phyloP scores from a whole-genome alignment of 306 rosid species.

The Corylus americana region DNA sequence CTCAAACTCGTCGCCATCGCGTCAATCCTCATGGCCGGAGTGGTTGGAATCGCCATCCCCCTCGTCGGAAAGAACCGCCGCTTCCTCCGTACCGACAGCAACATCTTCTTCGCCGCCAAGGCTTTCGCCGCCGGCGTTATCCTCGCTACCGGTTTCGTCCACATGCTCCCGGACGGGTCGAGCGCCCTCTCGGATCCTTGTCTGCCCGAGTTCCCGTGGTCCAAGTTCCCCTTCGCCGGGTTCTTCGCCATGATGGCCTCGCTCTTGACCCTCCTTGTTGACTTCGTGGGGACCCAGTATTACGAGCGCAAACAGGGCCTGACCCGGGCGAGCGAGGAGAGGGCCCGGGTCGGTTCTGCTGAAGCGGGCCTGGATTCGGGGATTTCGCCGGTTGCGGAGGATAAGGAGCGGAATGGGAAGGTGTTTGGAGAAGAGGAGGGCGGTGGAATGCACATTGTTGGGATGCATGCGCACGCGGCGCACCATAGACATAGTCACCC shows the following conservation, averaged over 20 bases:
- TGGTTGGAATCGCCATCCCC: constrained; percentile 72
- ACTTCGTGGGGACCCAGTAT: constrained; percentile 86
- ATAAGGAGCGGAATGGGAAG: constrained; percentile 36
- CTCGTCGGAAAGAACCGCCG: constrained; percentile 57
- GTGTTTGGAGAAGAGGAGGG: constrained; percentile 89
- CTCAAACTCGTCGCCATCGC: constrained; percentile 77
- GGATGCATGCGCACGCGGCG: constrained; percentile 95
- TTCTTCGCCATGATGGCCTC: constrained; percentile 93
- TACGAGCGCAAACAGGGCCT: constrained; percentile 76
- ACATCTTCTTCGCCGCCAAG: constrained; percentile 67
- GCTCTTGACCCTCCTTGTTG: constrained; percentile 74
- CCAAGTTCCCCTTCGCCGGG: constrained; percentile 79
- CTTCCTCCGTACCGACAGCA: constrained; percentile 72
- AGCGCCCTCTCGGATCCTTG: constrained; percentile 58
- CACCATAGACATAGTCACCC: constrained; percentile 80
- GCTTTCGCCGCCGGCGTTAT: constrained; percentile 98
- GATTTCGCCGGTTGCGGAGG: constrained; percentile 28
- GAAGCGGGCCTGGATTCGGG: constrained; percentile 42
- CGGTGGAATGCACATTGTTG: constrained; percentile 96
- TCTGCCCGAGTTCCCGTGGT: constrained; percentile 73
- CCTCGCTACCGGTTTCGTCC: constrained; percentile 91
- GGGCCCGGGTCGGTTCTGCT: constrained; percentile 40
- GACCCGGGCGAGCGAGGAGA: constrained; percentile 36
- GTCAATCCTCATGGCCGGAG: constrained; percentile 67
- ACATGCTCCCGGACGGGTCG: constrained; percentile 73